Evolutionary conservation across 768 basidiomycete species (phyloP).

Genomic region (Mrakia gelida): DNA sequence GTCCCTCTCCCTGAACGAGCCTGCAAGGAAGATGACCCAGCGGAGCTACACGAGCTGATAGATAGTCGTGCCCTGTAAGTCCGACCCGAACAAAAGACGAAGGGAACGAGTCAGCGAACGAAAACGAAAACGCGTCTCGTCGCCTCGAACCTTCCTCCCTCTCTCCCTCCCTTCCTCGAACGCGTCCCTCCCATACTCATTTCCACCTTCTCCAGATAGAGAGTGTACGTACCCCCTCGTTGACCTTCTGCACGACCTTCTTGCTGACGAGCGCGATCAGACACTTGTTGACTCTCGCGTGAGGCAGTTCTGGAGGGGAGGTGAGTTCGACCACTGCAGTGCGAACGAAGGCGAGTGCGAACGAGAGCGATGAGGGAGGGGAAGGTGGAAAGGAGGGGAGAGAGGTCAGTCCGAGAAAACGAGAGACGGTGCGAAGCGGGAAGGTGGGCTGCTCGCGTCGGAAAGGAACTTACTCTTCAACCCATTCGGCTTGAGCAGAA

Average conservation of each 20-base stretch:
- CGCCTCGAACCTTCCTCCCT: too few relatives aligned
- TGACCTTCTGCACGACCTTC: constrained; percentile 67
- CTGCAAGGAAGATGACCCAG: too few relatives aligned
- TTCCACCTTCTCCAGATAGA: not conserved
- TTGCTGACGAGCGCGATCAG: constrained; percentile 83
- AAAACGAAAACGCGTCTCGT: not conserved
- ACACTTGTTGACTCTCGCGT: constrained; percentile 88
- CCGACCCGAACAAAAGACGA: not conserved
- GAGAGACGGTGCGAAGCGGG: too few relatives aligned
- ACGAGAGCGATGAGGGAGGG: not conserved
- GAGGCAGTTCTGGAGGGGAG: constrained; percentile 73
- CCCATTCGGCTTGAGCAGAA: constrained; percentile 64
- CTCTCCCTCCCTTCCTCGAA: too few relatives aligned
- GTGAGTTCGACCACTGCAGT: constrained; percentile 68
- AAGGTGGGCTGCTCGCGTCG: not conserved
- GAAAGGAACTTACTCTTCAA: constrained; percentile 56
- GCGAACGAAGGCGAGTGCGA: constrained; percentile 6
- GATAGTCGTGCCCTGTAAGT: not conserved
- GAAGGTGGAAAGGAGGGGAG: not conserved
- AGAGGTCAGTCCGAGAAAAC: not conserved
- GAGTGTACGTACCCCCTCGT: constrained; percentile 25
- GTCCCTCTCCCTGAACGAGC: too few relatives aligned
- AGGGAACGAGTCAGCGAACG: not conserved
- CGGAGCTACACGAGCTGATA: not conserved
- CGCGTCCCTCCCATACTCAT: too few relatives aligned